Evolutionary conservation across 2,329 filamentous ascomycete species (phyloP), one percentile per base, ranked within the genome.

Genomic region (Emmonsiellopsis sp.): DNA sequence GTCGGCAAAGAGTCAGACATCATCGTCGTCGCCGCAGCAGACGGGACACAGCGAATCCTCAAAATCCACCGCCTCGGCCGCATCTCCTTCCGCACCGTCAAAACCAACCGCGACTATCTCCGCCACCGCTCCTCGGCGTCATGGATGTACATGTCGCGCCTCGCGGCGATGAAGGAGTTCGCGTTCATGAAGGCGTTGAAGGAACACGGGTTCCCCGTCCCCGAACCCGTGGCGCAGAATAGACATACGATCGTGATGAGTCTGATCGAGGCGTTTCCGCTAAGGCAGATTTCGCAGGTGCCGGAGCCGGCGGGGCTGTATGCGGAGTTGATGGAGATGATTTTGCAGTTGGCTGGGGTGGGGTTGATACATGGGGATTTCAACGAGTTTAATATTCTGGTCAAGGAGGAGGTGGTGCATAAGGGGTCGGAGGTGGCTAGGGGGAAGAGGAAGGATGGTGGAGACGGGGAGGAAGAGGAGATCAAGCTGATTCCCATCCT

Each of bases 1-100:
- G 91, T 97, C 2, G 93, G 93, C 52, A 98, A 98, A 70, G 93
- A 98, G 74, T 95, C 88, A 61, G 93, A 98, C 66, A 97, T 98
- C 65, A 87, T 94, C 70, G 85, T 97, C 54, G 91, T 95, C 48
- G 92, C 93, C 53, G 84, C 90, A 63, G 79, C 89, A 51, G 79
- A 78, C 5, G 90, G 89, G 54, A 75, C 76, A 17, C 90, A 96
- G 67, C 78, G 81, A 56, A 86, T 98, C 13, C 79, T 98, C 60
- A 98, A 98, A 75, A 95, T 98, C 64, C 93, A 98, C 72, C 84
- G 93, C 46, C 79, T 98, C 3, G 93, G 93, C 45, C 86, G 93
- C 63, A 95, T 98, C 63, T 96, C 91, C 34, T 98, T 98, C 76
- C 87, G 94, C 62, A 91, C 89, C 40, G 92, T 98, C 65, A 95